Percentiles rank a stretch among this genome's conserved stretches.
These are phyloP conservation scores for Neurospora sp. DNA, from an alignment of 2,329 filamentous ascomycete genomes.

Conservation along the genomic window DNA sequence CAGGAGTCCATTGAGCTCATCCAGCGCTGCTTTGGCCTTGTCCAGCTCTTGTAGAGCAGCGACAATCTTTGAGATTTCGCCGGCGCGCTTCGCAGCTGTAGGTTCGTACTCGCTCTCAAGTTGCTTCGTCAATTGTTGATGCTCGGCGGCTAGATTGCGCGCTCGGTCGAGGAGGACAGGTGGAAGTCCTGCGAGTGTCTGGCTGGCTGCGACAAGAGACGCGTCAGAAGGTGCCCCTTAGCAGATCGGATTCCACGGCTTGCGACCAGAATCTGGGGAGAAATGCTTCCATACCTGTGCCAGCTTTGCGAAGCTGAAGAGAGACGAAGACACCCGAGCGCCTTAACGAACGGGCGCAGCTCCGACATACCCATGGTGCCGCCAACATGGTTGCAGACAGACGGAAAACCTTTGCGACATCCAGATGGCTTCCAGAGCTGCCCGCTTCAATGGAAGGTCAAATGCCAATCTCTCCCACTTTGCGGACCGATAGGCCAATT, in stretches of 20 bases:
- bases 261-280: neutral
- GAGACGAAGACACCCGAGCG: slow-evolving; percentile 19
- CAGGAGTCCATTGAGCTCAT: slow-evolving; percentile 43
- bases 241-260: neutral
- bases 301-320: slow-evolving; percentile 30
- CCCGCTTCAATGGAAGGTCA: neutral
- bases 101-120: slow-evolving; percentile 46
- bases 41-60: slow-evolving; percentile 50
- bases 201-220: slow-evolving; percentile 13
- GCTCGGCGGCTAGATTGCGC: slow-evolving; percentile 45
- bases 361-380: slow-evolving; percentile 43
- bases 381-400: slow-evolving; percentile 23
- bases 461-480: neutral
- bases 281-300: slow-evolving; percentile 28
- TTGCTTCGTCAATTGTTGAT: slow-evolving; percentile 40
- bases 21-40: slow-evolving; percentile 38
- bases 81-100: slow-evolving; percentile 46
- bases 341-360: slow-evolving; percentile 32
- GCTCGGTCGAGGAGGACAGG: slow-evolving; percentile 50
- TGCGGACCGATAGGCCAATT: neutral
- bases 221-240: slow-evolving; percentile 2
- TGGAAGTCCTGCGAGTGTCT: slow-evolving; percentile 29
- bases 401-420: neutral
- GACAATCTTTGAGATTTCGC: slow-evolving; percentile 50
- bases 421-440: neutral